phyloP scores from a whole-genome alignment of 257 asterid genomes.

The Solanum habrochaites region DNA sequence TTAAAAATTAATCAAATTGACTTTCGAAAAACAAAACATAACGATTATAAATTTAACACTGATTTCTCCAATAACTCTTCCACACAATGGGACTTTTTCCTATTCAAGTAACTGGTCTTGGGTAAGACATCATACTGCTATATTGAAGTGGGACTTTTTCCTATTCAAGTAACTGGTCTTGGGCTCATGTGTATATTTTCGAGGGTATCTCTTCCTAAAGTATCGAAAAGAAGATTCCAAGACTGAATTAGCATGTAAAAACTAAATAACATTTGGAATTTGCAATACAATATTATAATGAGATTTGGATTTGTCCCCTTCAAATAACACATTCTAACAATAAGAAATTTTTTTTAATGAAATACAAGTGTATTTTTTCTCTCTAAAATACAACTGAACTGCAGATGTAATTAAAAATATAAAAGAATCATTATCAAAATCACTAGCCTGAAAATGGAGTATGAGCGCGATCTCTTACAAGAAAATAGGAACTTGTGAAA shows the following conservation, averaged over 20 bases:
- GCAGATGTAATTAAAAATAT: background rate
- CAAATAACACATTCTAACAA: background rate
- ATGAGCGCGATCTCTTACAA: background rate
- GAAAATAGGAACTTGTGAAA: background rate
- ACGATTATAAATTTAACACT: background rate
- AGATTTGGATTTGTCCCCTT: background rate
- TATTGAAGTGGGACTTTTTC: background rate
- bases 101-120: background rate
- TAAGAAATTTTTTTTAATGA: background rate
- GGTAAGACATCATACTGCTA: background rate
- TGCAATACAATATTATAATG: background rate
- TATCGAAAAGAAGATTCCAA: background rate
- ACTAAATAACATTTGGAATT: background rate
- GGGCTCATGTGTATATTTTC: background rate
- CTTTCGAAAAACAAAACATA: no score
- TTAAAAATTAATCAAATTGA: no score
- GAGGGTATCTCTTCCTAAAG: background rate
- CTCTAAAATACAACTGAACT: background rate
- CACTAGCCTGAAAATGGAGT: background rate
- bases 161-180: background rate
- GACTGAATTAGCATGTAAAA: background rate
- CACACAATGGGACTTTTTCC: background rate
- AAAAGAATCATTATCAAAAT: background rate
- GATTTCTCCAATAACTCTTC: background rate
- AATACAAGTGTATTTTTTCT: background rate